phyloP scores from a whole-genome alignment of 169 alveolate species.

The Babesia ovata region DNA sequence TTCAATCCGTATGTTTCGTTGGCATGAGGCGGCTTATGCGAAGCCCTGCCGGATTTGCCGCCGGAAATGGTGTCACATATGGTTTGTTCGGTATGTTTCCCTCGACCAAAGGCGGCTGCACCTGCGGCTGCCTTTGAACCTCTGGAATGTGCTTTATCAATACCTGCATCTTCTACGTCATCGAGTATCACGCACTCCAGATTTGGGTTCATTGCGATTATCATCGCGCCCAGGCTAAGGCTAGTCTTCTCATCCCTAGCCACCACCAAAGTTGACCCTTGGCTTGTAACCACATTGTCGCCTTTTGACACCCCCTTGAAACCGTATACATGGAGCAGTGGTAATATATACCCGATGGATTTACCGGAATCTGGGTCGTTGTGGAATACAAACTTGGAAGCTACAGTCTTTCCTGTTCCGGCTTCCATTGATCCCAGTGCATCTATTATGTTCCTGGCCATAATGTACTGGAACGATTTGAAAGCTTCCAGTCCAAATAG shows the following conservation, averaged over 20 bases:
- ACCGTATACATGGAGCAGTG: slow-evolving; percentile 37
- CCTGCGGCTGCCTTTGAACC: background rate
- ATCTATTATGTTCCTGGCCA: slow-evolving; percentile 32
- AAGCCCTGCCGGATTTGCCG: background rate
- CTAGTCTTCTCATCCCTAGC: background rate
- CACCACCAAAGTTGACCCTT: slow-evolving; percentile 25
- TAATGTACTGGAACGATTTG: slow-evolving; percentile 58
- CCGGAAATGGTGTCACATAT: background rate
- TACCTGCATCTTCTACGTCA: background rate
- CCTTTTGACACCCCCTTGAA: background rate
- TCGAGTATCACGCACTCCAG: slow-evolving; percentile 18
- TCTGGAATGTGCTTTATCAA: background rate
- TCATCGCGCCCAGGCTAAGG: slow-evolving; percentile 10
- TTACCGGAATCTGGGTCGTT: slow-evolving; percentile 43
- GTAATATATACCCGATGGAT: slow-evolving; percentile 56
- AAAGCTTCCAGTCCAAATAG: slow-evolving; percentile 28
- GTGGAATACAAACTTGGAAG: slow-evolving; percentile 35
- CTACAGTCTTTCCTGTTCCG: background rate
- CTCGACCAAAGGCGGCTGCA: background rate
- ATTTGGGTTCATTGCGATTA: slow-evolving; percentile 20
- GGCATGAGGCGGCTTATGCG: background rate
- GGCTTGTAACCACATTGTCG: background rate
- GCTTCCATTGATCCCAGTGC: slow-evolving; percentile 16
- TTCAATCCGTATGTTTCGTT: background rate
- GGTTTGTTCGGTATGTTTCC: background rate